These are phyloP conservation scores for Penicillium polonicum DNA, from an alignment of 2,329 filamentous ascomycete genomes.

Conservation along the genomic window DNA sequence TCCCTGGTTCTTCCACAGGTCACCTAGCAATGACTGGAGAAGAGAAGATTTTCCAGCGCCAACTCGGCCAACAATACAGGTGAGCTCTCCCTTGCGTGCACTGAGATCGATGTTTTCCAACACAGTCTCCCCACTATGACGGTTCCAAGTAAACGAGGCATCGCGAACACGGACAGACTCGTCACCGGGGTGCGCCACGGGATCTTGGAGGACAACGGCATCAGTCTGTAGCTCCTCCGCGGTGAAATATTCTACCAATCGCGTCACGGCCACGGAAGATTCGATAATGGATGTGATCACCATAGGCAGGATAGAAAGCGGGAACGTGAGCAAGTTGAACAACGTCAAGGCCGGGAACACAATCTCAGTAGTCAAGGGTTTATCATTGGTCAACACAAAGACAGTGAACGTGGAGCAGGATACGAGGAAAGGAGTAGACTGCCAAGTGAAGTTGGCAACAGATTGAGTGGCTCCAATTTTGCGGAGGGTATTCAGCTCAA, in stretches of 20 bases:
- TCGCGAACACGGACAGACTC: conserved; percentile 81
- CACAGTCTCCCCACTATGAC: conserved; percentile 65
- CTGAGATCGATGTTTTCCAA: conserved; percentile 84
- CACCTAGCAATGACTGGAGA: conserved; percentile 81
- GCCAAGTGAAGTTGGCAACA: conserved; percentile 97
- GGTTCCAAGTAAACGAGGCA: conserved; percentile 93
- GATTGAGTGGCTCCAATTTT: conserved; percentile 95
- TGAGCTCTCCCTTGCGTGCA: conserved; percentile 88
- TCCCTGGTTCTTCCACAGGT: conserved; percentile 85
- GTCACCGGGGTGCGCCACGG: conserved; percentile 75
- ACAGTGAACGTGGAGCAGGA: conserved; percentile 95
- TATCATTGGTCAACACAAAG: conserved; percentile 80
- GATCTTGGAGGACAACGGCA: conserved; percentile 68
- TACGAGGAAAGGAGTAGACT: conserved; percentile 92
- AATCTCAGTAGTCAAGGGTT: conserved; percentile 85
- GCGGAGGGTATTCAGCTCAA: conserved; percentile 89
- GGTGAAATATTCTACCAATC: conserved; percentile 78
- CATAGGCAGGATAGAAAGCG: conserved; percentile 91
- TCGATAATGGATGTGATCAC: conserved; percentile 96
- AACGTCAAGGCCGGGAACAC: conserved; percentile 90
- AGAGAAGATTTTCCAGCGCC: conserved; percentile 93
- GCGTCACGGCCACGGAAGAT: conserved; percentile 84
- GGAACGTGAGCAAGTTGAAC: conserved; percentile 96
- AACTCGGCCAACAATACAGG: conserved; percentile 91
- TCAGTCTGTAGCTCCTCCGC: conserved; percentile 89